phyloP scores from a whole-genome alignment of 73 alveolate species.

The Paramecium pentaurelia region DNA sequence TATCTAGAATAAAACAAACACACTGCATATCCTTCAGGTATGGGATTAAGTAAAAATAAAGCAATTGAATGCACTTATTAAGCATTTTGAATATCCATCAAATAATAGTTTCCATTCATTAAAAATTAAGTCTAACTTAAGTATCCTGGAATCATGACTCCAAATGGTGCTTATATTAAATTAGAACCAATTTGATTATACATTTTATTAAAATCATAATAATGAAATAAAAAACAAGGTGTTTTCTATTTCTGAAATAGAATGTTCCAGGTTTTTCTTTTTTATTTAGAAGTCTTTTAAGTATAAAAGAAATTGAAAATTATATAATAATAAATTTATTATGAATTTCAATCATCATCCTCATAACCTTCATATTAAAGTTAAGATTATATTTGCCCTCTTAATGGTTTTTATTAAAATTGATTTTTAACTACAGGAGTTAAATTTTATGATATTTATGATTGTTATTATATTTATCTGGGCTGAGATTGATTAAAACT shows the following conservation, averaged over 20 bases:
- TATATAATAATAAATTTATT: neutral
- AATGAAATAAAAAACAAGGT: neutral
- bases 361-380: neutral
- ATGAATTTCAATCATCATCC: neutral
- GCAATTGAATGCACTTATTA: conserved; percentile 70
- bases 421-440: neutral
- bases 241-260: neutral
- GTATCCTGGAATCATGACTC: conserved; percentile 68
- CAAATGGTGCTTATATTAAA: conserved; percentile 58
- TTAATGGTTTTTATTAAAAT: neutral
- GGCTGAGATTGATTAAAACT: neutral
- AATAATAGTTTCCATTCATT: conserved; percentile 50
- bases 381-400: neutral
- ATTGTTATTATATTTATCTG: neutral
- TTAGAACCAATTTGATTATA: neutral
- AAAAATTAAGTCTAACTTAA: conserved; percentile 59
- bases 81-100: conserved; percentile 68
- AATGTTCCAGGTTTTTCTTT: neutral
- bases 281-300: neutral
- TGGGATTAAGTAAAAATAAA: conserved; percentile 70
- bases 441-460: neutral
- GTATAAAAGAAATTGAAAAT: neutral
- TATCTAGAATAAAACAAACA: conserved; percentile 82
- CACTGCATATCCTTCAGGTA: conserved; percentile 81
- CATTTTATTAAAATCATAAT: neutral